Conservation (phyloP, 495 filamentous ascomycete genomes). For the Aspergillus cristatus region DNA sequence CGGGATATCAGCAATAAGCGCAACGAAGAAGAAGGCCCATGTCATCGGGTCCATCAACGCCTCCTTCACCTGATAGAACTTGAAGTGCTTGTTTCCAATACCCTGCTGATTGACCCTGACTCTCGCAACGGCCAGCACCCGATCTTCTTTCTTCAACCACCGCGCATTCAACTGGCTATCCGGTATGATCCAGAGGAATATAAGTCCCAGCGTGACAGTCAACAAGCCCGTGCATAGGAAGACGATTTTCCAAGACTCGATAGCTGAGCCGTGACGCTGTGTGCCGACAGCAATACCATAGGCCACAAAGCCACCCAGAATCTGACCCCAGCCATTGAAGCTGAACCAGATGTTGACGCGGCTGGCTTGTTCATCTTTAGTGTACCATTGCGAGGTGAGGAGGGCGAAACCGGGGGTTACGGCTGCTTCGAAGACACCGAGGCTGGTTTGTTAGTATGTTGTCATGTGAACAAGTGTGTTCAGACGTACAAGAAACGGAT, state of each 20-base stretch:
- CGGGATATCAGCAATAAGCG: slow-evolving; percentile 52
- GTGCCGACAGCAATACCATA: slow-evolving; percentile 58
- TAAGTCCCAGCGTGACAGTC: slow-evolving; percentile 45
- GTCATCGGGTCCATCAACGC: slow-evolving; percentile 51
- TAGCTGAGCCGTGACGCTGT: slow-evolving; percentile 37
- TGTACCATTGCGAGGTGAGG: slow-evolving; percentile 57
- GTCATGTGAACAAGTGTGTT: no score
- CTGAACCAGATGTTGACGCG: slow-evolving; percentile 55
- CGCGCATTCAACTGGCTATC: slow-evolving; percentile 62
- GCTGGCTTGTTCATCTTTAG: slow-evolving; percentile 47
- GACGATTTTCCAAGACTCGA: slow-evolving; percentile 59
- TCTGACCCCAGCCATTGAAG: slow-evolving; percentile 53
- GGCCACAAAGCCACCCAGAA: slow-evolving; percentile 53
- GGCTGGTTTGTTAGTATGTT: neutral
- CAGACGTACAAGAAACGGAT: slow-evolving; percentile 29
- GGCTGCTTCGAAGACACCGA: slow-evolving; percentile 52
- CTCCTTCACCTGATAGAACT: slow-evolving; percentile 52
- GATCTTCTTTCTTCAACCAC: slow-evolving; percentile 56
- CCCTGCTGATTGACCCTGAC: slow-evolving; percentile 58
- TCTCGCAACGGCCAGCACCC: slow-evolving; percentile 49
- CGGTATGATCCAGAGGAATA: slow-evolving; percentile 56
- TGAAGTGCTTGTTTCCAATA: slow-evolving; percentile 61
- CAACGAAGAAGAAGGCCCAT: slow-evolving; percentile 57
- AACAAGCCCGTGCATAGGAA: slow-evolving; percentile 59
- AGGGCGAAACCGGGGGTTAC: slow-evolving; percentile 57